Conservation (phyloP, 371 early-diverging fungal species). For the Mortierella sp. region DNA sequence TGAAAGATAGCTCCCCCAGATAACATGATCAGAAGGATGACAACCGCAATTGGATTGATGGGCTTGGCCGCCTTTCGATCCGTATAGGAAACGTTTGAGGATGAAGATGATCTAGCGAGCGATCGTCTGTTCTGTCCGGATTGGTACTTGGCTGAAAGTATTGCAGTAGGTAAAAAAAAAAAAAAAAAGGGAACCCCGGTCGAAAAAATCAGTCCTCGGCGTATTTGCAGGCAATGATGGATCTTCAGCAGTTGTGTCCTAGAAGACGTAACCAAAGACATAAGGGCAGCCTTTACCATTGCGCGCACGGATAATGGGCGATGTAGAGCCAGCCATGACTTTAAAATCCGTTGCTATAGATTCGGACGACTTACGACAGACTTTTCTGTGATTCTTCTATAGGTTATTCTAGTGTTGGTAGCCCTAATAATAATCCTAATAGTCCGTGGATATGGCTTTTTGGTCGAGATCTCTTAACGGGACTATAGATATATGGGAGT, state of each 20-base stretch:
- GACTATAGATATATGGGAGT: too few relatives aligned
- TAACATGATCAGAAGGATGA: constrained; percentile 20
- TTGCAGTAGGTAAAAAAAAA: neutral
- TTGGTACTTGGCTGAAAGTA: neutral
- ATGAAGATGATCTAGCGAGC: neutral
- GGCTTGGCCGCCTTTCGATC: constrained; percentile 7
- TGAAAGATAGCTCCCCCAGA: constrained; percentile 37
- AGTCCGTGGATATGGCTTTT: too few relatives aligned
- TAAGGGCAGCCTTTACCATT: constrained; percentile 11
- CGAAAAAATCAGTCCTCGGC: too few relatives aligned
- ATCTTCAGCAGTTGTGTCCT: too few relatives aligned
- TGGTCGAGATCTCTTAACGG: neutral
- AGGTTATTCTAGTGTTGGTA: neutral
- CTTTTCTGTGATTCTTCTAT: neutral
- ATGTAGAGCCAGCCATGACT: constrained; percentile 14
- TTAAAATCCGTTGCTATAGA: neutral
- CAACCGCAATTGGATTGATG: constrained; percentile 19
- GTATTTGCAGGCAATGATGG: too few relatives aligned
- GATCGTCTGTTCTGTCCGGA: neutral
- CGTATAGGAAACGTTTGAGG: constrained; percentile 6
- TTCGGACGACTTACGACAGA: neutral
- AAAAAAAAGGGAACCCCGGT: too few relatives aligned
- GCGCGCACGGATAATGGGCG: constrained; percentile 27
- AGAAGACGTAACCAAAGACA: too few relatives aligned
- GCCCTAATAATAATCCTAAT: too few relatives aligned